Evolutionary conservation across 192 early-diverging fungal species (phyloP).

Genomic region (Coemansia sp.): DNA sequence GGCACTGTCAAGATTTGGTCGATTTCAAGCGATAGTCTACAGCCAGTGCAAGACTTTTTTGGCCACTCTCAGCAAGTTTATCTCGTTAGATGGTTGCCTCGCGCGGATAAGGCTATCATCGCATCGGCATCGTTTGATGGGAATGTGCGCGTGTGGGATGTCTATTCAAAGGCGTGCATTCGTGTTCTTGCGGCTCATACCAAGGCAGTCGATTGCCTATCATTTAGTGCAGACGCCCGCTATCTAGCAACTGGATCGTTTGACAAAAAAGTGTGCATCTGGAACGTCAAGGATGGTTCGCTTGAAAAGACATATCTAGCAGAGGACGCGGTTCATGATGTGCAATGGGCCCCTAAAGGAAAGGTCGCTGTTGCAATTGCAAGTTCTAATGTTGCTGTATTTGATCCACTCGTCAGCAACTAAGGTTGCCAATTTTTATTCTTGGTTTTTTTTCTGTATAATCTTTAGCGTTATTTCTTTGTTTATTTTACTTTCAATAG

Average conservation of each 20-base stretch:
- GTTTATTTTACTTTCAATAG: not conserved
- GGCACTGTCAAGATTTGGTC: conserved; percentile 51
- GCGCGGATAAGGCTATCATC: conserved; percentile 54
- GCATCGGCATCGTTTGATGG: conserved; percentile 82
- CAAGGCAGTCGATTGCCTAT: conserved; percentile 67
- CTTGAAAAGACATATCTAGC: conserved; percentile 38
- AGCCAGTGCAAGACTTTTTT: conserved; percentile 31
- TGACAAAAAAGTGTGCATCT: conserved; percentile 77
- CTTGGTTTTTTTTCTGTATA: not conserved
- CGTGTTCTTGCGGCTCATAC: conserved; percentile 69
- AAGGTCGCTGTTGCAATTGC: conserved; percentile 42
- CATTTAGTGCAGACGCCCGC: conserved; percentile 75
- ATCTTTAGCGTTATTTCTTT: not conserved
- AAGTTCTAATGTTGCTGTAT: conserved; percentile 33
- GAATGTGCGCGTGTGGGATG: conserved; percentile 86
- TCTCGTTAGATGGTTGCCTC: conserved; percentile 81
- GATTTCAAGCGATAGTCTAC: conserved; percentile 11
- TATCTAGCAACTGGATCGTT: conserved; percentile 75
- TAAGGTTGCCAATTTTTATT: not conserved
- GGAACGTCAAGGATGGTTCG: conserved; percentile 55
- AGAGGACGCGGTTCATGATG: conserved; percentile 50
- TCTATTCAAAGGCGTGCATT: conserved; percentile 61
- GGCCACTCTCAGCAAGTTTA: conserved; percentile 79
- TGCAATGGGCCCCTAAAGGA: conserved; percentile 51
- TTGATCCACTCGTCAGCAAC: conserved; percentile 29